A percentile compares a stretch with the other conserved stretches of the same genome.
Evolutionary conservation across 2,329 filamentous ascomycete genomes (phyloP).

Genomic region (Penicillium sp.): DNA sequence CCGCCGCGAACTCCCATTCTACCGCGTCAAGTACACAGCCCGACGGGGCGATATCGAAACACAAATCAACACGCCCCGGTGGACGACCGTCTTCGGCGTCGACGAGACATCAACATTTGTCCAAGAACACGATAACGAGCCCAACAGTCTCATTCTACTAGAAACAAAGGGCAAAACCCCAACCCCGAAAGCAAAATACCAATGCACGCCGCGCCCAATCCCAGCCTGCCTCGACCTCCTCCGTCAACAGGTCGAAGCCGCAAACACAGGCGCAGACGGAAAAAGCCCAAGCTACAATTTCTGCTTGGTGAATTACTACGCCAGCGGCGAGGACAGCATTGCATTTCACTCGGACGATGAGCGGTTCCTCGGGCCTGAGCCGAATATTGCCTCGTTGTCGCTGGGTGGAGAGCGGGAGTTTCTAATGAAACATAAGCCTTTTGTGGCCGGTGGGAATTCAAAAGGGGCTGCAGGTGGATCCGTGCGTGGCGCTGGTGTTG

Average conservation of each 20-base stretch:
- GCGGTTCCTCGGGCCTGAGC: slow-evolving; percentile 67
- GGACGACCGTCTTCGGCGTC: slow-evolving; percentile 60
- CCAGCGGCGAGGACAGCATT: slow-evolving; percentile 73
- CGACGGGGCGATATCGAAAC: slow-evolving; percentile 64
- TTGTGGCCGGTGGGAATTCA: slow-evolving; percentile 20
- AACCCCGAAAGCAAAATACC: slow-evolving; percentile 51
- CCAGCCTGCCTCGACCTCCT: slow-evolving; percentile 68
- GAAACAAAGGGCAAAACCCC: slow-evolving; percentile 46
- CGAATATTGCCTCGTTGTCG: slow-evolving; percentile 72
- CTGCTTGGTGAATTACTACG: slow-evolving; percentile 80
- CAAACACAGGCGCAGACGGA: slow-evolving; percentile 37
- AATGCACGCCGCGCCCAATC: slow-evolving; percentile 65
- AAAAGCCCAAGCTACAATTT: slow-evolving; percentile 70
- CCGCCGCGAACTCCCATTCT: slow-evolving; percentile 69
- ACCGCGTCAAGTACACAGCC: slow-evolving; percentile 71
- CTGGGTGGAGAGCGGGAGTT: slow-evolving; percentile 73
- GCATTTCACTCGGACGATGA: slow-evolving; percentile 80
- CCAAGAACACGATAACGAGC: slow-evolving; percentile 3
- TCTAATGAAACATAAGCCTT: slow-evolving; percentile 73
- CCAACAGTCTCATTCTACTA: slow-evolving; percentile 19
- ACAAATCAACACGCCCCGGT: slow-evolving; percentile 62
- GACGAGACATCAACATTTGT: slow-evolving; percentile 64
- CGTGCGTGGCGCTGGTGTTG: slow-evolving; percentile 25
- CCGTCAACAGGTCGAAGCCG: slow-evolving; percentile 61
- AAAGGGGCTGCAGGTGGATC: slow-evolving; percentile 19